Conservation (phyloP, 208 protist genomes). For the Trypanosoma platydactyli region DNA sequence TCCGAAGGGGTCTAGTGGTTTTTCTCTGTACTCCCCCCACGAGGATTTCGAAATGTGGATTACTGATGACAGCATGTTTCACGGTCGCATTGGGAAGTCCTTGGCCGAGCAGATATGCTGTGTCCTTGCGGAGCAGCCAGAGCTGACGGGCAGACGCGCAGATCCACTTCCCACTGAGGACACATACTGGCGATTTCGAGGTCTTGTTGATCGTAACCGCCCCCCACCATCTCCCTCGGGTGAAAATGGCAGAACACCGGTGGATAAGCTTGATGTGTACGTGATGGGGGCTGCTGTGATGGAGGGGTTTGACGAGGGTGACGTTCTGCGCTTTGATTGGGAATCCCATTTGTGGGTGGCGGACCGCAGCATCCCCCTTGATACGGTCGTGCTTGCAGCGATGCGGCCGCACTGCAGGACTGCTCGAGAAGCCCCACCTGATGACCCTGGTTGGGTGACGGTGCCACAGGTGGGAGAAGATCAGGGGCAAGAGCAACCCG, state of each 20-base stretch:
- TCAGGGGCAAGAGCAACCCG: constrained; percentile 10
- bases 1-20: constrained; percentile 14
- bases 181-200: constrained; percentile 80
- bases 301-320: constrained; percentile 80
- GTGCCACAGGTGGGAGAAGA: constrained; percentile 13
- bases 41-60: constrained; percentile 85
- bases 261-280: constrained; percentile 57
- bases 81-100: constrained; percentile 65
- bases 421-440: constrained; percentile 58
- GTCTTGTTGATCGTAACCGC: constrained; percentile 54
- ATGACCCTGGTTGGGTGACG: constrained; percentile 66
- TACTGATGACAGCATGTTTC: constrained; percentile 77
- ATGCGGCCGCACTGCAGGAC: constrained; percentile 76
- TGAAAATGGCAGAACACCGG: constrained; percentile 6
- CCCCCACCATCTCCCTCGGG: constrained; percentile 52
- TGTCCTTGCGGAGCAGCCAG: constrained; percentile 65
- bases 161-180: constrained; percentile 51
- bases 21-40: constrained; percentile 1
- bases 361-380: constrained; percentile 70
- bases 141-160: constrained; percentile 61
- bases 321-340: constrained; percentile 70
- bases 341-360: constrained; percentile 53
- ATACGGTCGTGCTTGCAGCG: constrained; percentile 73
- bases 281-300: constrained; percentile 79
- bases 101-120: constrained; percentile 72